Evolutionary conservation across 1,284 basidiomycete species (phyloP), one percentile per base, ranked within the genome.

Genomic region (Puccinia sorghi): DNA sequence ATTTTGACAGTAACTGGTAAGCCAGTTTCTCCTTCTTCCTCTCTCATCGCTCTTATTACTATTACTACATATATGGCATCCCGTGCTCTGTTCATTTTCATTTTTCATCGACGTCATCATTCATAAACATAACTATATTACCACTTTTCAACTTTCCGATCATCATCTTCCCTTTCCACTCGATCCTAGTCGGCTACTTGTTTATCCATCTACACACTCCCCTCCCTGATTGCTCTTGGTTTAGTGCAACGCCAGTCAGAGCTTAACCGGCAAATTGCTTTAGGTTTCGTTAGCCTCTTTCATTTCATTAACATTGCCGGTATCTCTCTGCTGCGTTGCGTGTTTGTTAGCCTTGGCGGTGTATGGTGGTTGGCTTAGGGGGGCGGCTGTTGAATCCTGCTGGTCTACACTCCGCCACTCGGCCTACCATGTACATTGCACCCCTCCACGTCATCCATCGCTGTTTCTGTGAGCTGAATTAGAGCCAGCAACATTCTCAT

Each of bases 1-100:
- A 57, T 57, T 57, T 37, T 59, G 57, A 59, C 32, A 7, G n/a
- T 59, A 15, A 59, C 27, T 59, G 27, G 57, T 59, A 59, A 59
- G 57, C 32, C 54, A 2, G 6, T 25, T 22, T 56, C 27, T 25
- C 13, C 27, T 25, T 56, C 4, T 56, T 12, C 9, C 54, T 11
- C 22, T 56, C 54, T 25, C 27, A 56, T 25, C 9, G n/a, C n/a
- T 22, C 54, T 25, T 32, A 32, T 32, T 4, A 1, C 4, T 4
- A 4, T 32, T 32, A 32, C 54, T 25, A n/a, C n/a, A n/a, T n/a
- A n/a, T n/a, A n/a, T 11, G 0, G 9, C 6, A 25, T 56, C 22
- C 54, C 4, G n/a, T n/a, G 27, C 57, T 27, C 32, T 17, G 13
- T 52, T n/a, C 54, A 25, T 57, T 57, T 32, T 25, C 54, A 32